Conservation (phyloP, 768 basidiomycete genomes). For the Udeniomyces megalosporus region DNA sequence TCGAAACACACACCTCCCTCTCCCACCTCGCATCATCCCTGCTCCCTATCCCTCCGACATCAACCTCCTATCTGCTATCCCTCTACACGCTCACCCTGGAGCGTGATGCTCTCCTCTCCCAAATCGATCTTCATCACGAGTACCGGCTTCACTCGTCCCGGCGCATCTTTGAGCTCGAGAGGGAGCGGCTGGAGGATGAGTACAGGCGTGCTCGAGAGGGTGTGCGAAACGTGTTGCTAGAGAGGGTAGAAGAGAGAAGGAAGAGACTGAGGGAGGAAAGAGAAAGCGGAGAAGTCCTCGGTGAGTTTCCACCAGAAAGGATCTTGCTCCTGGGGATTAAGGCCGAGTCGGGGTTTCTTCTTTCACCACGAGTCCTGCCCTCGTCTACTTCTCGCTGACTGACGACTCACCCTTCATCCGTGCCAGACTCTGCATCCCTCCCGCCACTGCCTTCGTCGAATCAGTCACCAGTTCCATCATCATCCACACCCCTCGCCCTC, state of each 20-base stretch:
- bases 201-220: slow-evolving; percentile 32
- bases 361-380: not conserved
- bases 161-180: slow-evolving; percentile 31
- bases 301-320: slow-evolving; percentile 22
- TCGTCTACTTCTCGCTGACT: not conserved
- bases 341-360: not conserved
- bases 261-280: slow-evolving; percentile 34
- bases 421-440: slow-evolving; percentile 5
- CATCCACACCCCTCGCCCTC: not conserved
- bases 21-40: slow-evolving; percentile 25
- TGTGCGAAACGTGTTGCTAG: slow-evolving; percentile 30
- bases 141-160: slow-evolving; percentile 30
- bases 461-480: not conserved
- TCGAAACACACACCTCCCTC: slow-evolving; percentile 25
- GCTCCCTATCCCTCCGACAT: slow-evolving; percentile 25
- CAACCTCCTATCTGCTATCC: slow-evolving; percentile 27
- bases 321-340: not conserved
- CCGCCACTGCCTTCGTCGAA: not conserved
- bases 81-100: slow-evolving; percentile 31
- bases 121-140: slow-evolving; percentile 29
- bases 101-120: slow-evolving; percentile 30
- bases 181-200: slow-evolving; percentile 33
- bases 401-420: slow-evolving; percentile 11
- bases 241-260: slow-evolving; percentile 31
- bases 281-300: slow-evolving; percentile 32